Conservation (phyloP, 345 rosid genomes). For the Arabidopsis thaliana region TAIR10.1 NC_003076.8:16413001-16413500, state of each 20-base stretch:
- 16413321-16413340: no score
- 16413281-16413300: not conserved
- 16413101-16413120: slow-evolving; percentile 36
- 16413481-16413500: slow-evolving; percentile 26
- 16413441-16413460: slow-evolving; percentile 28
- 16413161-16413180: not conserved
- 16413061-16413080: slow-evolving; percentile 37
- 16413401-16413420: not conserved
- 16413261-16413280: not conserved
- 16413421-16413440: slow-evolving; percentile 18
- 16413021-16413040: slow-evolving; percentile 8
- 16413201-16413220: not conserved
- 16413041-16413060: slow-evolving; percentile 13
- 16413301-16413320: not conserved
- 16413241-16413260: no score
- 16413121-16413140: slow-evolving; percentile 15
- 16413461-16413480: slow-evolving; percentile 7
- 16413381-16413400: not conserved
- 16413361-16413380: not conserved
- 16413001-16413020: not conserved
- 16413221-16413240: no score
- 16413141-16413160: not conserved
- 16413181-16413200: not conserved
- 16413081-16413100: slow-evolving; percentile 29
- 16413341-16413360: not conserved